Evolutionary conservation across 257 asterid genomes (phyloP), one percentile per base, ranked within the genome.

Genomic region (Ophiorrhiza pumila): DNA sequence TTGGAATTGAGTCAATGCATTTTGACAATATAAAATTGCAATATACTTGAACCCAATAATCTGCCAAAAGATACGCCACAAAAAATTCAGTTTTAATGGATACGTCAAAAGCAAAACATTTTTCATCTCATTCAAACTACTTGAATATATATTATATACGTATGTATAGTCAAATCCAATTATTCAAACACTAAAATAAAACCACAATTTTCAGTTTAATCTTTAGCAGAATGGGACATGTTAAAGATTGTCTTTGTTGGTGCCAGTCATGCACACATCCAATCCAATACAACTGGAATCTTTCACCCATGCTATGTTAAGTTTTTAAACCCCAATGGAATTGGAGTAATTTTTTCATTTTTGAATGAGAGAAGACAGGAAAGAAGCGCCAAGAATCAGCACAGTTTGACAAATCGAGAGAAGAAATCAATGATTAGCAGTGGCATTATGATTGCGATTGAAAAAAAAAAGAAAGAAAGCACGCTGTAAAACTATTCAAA

Each of bases 31-130:
- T 58, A 68, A 22, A 58, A 56, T 17, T 65, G 47, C 39, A 25
- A 34, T 32, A 64, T 70, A 35, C 60, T 64, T 56, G 39, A 41
- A 15, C 57, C 69, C n/a, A 10, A 66, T 27, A 56, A 79, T 47
- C 50, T 64, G 63, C 77, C 83, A 60, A 78, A 61, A 42, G 39
- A 58, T 65, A 72, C 15, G 42, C 52, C 65, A 66, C 78, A 73
- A 61, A 62, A n/a, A 23, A n/a, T n/a, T 77, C 14, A 55, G 60
- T 59, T 58, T 77, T 71, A 25, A 67, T 56, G 49, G 61, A 50
- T 61, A 29, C 53, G 35, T 76, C 72, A 76, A 70, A 41, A 14
- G 32, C 68, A n/a, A 29, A 29, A 58, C 10, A 25, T 4, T 42
- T 42, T 42, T 42, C n/a, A 65, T 65, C 70, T 43, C 55, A n/a